Conservation (phyloP, 1,139 yeast genomes). For the Debaryomyces subglobosus region DNA sequence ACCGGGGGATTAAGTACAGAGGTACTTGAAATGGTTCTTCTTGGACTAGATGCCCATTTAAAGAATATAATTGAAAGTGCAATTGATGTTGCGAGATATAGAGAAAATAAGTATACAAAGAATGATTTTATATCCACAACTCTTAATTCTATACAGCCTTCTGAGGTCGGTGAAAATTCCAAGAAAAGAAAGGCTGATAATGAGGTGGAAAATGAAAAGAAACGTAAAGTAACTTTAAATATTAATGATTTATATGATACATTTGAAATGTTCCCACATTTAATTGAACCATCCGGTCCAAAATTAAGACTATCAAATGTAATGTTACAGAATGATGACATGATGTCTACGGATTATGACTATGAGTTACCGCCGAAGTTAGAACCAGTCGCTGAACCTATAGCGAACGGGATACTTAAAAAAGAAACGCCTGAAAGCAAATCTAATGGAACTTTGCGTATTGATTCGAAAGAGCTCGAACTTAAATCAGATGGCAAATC, state of each 20-base stretch:
- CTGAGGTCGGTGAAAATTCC: conserved; percentile 10
- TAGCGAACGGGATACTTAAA: conserved; percentile 16
- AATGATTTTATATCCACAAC: conserved; percentile 33
- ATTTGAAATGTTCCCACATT: conserved; percentile 63
- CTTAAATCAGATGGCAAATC: not conserved
- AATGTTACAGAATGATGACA: conserved; percentile 62
- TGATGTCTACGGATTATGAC: conserved; percentile 37
- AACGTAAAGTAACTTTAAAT: conserved; percentile 48
- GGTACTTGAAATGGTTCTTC: conserved; percentile 72
- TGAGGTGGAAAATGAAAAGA: conserved; percentile 22
- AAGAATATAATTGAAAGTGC: conserved; percentile 75
- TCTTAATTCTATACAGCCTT: conserved; percentile 16
- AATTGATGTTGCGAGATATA: conserved; percentile 68
- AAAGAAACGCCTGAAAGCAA: conserved; percentile 5
- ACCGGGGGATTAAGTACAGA: conserved; percentile 75
- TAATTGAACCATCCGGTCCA: conserved; percentile 71
- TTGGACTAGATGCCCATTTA: conserved; percentile 81
- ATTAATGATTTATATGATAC: conserved; percentile 70
- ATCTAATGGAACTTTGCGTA: conserved; percentile 3
- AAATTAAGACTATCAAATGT: conserved; percentile 53
- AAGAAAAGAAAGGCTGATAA: conserved; percentile 26
- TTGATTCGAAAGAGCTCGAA: conserved; percentile 1
- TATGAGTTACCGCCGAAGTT: conserved; percentile 45
- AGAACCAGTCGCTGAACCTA: conserved; percentile 17
- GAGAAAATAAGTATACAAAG: conserved; percentile 56